Percentiles rank a stretch among this genome's conserved stretches.
Evolutionary conservation across 805 yeast species (phyloP).

Genomic region (Yamadazyma kitorensis): DNA sequence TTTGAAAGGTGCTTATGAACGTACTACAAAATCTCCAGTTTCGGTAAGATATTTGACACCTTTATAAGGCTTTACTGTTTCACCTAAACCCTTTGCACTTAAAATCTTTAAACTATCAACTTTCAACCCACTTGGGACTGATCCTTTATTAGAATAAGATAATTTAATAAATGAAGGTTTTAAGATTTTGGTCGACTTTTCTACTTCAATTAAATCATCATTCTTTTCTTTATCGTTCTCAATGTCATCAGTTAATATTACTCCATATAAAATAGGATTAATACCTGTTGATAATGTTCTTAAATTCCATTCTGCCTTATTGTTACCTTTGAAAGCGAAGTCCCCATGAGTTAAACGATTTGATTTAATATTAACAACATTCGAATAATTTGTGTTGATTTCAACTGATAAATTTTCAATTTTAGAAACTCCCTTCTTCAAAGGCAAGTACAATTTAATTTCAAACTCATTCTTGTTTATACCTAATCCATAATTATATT

Average conservation of each 20-base stretch:
- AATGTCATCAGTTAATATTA: constrained; percentile 29
- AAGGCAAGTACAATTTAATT: constrained; percentile 46
- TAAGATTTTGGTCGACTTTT: constrained; percentile 2
- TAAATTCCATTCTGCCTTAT: constrained; percentile 67
- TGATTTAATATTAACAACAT: constrained; percentile 45
- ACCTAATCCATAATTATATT: constrained; percentile 55
- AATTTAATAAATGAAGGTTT: constrained; percentile 44
- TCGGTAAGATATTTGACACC: constrained; percentile 82
- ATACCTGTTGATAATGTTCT: constrained; percentile 57
- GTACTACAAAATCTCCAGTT: constrained; percentile 56
- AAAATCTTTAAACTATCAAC: constrained; percentile 62
- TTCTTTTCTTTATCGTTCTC: constrained; percentile 14
- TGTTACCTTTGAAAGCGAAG: constrained; percentile 51
- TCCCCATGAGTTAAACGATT: constrained; percentile 77
- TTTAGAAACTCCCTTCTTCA: constrained; percentile 25
- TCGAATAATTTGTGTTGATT: constrained; percentile 16
- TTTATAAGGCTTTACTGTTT: constrained; percentile 73
- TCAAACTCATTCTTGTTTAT: constrained; percentile 57
- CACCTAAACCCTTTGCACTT: constrained; percentile 56
- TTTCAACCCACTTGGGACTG: constrained; percentile 71
- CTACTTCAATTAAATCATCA: constrained; percentile 7
- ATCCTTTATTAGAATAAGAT: constrained; percentile 60
- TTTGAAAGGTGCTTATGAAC: no score
- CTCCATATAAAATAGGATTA: constrained; percentile 65
- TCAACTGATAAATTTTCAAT: constrained; percentile 32